Evolutionary conservation across 2,329 filamentous ascomycete genomes (phyloP).

Genomic region (Fusarium liriodendri): DNA sequence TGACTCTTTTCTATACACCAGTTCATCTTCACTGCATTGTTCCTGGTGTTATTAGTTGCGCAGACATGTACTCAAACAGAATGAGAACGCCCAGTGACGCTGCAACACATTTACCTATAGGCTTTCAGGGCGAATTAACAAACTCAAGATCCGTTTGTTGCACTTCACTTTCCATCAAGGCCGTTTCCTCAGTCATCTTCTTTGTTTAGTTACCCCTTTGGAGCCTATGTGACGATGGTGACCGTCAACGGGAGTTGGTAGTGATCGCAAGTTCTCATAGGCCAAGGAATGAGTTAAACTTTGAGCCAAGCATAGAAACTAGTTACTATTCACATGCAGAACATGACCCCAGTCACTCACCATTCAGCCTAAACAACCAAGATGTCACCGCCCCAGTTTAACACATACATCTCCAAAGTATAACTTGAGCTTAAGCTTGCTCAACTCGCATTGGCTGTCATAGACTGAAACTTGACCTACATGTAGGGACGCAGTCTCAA

Average conservation of each 20-base stretch:
- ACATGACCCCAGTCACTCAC: not conserved
- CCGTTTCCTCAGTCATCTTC: not conserved
- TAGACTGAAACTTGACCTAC: not conserved
- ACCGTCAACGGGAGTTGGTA: not conserved
- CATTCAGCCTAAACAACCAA: not conserved
- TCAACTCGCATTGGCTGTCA: not conserved
- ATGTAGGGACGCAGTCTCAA: not conserved
- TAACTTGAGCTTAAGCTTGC: not conserved
- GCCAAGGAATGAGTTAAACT: not conserved
- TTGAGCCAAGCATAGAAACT: not conserved
- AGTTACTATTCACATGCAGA: not conserved
- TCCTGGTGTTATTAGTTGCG: not conserved
- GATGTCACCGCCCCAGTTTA: not conserved
- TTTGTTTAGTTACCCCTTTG: not conserved
- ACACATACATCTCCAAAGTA: not conserved
- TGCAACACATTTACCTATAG: not conserved
- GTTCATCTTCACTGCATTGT: not conserved
- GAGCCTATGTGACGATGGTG: not conserved
- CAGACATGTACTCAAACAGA: not conserved
- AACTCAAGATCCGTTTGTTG: not conserved
- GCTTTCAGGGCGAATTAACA: not conserved
- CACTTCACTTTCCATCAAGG: not conserved
- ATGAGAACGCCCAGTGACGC: not conserved
- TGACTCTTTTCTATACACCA: not conserved
- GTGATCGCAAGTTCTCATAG: not conserved